A percentile compares a stretch with the other conserved stretches of the same genome.
These are phyloP conservation scores for Auriculariales sp. DNA, from an alignment of 768 basidiomycete genomes.

Conservation along the genomic window DNA sequence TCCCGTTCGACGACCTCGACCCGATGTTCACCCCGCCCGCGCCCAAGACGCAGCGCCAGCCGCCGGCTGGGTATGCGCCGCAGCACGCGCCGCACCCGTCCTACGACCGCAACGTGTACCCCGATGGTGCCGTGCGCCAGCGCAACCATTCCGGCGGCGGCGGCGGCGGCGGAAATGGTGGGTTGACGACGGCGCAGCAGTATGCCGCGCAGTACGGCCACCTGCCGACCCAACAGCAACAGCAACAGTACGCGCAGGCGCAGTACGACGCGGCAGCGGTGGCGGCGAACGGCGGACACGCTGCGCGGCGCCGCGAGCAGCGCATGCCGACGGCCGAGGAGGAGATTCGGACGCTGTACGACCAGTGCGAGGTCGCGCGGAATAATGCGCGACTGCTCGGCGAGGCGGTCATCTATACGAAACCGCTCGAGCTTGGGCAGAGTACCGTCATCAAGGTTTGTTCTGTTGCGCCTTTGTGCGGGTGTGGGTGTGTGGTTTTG, in stretches of 20 bases:
- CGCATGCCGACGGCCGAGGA: slow-evolving; percentile 39
- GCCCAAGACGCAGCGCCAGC: slow-evolving; percentile 25
- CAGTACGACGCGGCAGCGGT: background rate
- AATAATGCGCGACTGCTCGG: slow-evolving; percentile 67
- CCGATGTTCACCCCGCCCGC: slow-evolving; percentile 61
- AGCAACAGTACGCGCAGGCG: slow-evolving; percentile 3
- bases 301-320: slow-evolving; percentile 10
- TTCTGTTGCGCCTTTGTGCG: slow-evolving; percentile 4
- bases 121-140: no score
- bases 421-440: slow-evolving; percentile 50
- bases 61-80: slow-evolving; percentile 12
- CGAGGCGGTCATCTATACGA: slow-evolving; percentile 54
- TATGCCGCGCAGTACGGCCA: slow-evolving; percentile 7
- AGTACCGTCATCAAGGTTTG: slow-evolving; percentile 55
- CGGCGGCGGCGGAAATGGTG: no score
- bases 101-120: slow-evolving; percentile 11
- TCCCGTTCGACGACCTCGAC: slow-evolving; percentile 67
- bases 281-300: slow-evolving; percentile 7
- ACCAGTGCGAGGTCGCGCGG: slow-evolving; percentile 73
- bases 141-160: no score
- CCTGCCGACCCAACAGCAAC: background rate
- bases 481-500: background rate
- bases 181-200: slow-evolving; percentile 9
- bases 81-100: slow-evolving; percentile 11
- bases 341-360: slow-evolving; percentile 66